Base-by-base conservation (phyloP, 2,329 filamentous ascomycete species). In the Chrysoporthe deuterocubensis region DNA sequence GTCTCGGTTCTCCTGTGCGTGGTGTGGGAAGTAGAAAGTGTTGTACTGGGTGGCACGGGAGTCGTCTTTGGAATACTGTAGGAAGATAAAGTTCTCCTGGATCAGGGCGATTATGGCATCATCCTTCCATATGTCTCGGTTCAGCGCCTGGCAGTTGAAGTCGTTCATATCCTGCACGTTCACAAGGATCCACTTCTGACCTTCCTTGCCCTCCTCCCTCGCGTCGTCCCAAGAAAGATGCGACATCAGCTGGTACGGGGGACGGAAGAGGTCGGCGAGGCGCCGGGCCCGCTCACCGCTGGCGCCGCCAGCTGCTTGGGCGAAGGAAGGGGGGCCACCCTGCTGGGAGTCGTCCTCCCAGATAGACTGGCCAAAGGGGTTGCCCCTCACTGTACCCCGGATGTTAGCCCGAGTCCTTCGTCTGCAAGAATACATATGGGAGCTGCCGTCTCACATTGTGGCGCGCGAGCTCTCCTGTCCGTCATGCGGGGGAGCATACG, bases 41-140 rank as follows among this genome's bases (percentile, higher is more conserved):
- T 96, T 84, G 78, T 97, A 99, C 72, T 93, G 89, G 71, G 88
- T 84, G 0, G 92, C 93, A 48, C 90, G 87, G 0, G 89, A 87
- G 73, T 96, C 94, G 71, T 93, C 90, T 79, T 97, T 97, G 73
- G 90, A 89, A 81, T 96, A 98, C 76, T 99, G 96, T 74, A 99
- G 82, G 79, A 99, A 99, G 72, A 99, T 87, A 77, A 99, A 99
- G 80, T 96, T 94, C 76, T 97, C 95, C 74, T 87, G 87, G 42
- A 99, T 85, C 1, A 96, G 88, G n/a, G 92, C 89, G 73, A 87
- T 88, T 67, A 99, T 89, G 2, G 89, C 86, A 21, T 87, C 79
- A 73, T 97, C 92, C 80, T 97, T 97, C 96, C 96, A 99, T 65
- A 98, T 89, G 77, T 99, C 96, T 57, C 96, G 88, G 76, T 99